A percentile compares a stretch with the other conserved stretches of the same genome.
These are phyloP conservation scores for Penicillium paneum DNA, from an alignment of 2,329 filamentous ascomycete genomes.

Conservation along the genomic window DNA sequence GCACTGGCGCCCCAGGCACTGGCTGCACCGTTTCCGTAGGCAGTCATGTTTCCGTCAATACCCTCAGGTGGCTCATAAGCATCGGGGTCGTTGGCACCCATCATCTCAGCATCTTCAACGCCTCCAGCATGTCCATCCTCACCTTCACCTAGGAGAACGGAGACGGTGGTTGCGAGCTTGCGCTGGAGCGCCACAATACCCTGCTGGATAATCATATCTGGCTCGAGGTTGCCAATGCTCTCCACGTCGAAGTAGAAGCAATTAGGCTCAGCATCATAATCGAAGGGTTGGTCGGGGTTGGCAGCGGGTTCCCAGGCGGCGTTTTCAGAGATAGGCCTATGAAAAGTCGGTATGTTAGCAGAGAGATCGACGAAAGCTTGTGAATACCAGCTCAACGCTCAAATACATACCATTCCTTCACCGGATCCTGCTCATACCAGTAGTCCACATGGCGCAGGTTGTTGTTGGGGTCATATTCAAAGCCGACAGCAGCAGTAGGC, in stretches of 20 bases:
- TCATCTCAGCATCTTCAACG: slow-evolving; percentile 45
- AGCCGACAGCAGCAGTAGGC: slow-evolving; percentile 85
- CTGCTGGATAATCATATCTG: slow-evolving; percentile 82
- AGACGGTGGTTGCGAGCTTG: slow-evolving; percentile 80
- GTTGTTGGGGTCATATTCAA: slow-evolving; percentile 98
- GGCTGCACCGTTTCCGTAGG: slow-evolving; percentile 49
- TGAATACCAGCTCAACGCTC: not conserved
- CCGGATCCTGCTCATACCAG: slow-evolving; percentile 87
- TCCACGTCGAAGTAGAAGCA: slow-evolving; percentile 95
- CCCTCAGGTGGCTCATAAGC: slow-evolving; percentile 47
- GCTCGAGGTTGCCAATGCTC: slow-evolving; percentile 79
- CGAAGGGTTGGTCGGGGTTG: slow-evolving; percentile 79
- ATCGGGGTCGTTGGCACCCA: slow-evolving; percentile 51
- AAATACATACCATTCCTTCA: slow-evolving; percentile 71
- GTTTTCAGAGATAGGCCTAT: slow-evolving; percentile 40
- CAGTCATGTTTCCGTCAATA: slow-evolving; percentile 42
- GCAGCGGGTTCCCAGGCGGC: slow-evolving; percentile 71
- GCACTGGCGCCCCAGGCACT: slow-evolving; percentile 65
- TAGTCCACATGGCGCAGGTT: slow-evolving; percentile 87
- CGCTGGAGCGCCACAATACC: slow-evolving; percentile 85
- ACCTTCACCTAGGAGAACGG: slow-evolving; percentile 57
- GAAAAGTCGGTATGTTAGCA: not conserved
- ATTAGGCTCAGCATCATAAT: slow-evolving; percentile 80
- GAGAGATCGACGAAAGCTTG: not conserved
- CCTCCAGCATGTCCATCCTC: slow-evolving; percentile 53